These are phyloP conservation scores for Delphinella strobiligena DNA, from an alignment of 2,329 filamentous ascomycete genomes.

Conservation along the genomic window DNA sequence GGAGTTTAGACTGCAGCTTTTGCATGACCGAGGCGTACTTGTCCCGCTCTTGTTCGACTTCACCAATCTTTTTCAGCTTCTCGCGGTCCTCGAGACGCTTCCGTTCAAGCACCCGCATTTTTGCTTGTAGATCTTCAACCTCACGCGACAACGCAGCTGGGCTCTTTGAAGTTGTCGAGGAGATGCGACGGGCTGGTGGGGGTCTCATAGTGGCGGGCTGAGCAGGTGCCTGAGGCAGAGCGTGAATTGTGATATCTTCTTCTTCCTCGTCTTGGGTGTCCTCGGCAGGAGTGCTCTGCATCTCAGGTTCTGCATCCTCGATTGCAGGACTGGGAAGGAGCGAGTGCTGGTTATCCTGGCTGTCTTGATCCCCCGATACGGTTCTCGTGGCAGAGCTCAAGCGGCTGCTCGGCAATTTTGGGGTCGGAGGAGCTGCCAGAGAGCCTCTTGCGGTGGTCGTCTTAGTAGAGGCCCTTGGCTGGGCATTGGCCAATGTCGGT, in stretches of 20 bases:
- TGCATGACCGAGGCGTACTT: conserved; percentile 77
- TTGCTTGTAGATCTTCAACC: conserved; percentile 79
- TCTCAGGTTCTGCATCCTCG: background rate
- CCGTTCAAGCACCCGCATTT: conserved; percentile 75
- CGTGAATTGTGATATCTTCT: background rate
- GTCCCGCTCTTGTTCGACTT: conserved; percentile 62
- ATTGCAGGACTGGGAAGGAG: background rate
- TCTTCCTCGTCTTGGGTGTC: background rate
- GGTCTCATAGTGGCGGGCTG: conserved; percentile 9
- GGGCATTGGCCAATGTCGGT: background rate
- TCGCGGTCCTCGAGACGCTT: conserved; percentile 79
- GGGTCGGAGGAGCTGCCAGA: conserved; percentile 1
- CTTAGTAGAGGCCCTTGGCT: conserved; percentile 11
- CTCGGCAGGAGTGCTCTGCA: background rate
- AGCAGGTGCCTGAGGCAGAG: background rate
- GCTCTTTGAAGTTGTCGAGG: conserved; percentile 26
- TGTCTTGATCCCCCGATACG: background rate
- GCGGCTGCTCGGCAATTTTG: background rate
- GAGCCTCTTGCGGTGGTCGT: conserved; percentile 16
- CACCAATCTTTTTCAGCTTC: conserved; percentile 66
- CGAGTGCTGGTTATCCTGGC: background rate
- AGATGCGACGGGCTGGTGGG: conserved; percentile 18
- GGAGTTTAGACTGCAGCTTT: conserved; percentile 80
- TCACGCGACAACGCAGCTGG: conserved; percentile 48
- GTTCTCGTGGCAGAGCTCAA: background rate